phyloP scores from a whole-genome alignment of 352 stramenopile genomes.

The Phytophthora tentaculata region DNA sequence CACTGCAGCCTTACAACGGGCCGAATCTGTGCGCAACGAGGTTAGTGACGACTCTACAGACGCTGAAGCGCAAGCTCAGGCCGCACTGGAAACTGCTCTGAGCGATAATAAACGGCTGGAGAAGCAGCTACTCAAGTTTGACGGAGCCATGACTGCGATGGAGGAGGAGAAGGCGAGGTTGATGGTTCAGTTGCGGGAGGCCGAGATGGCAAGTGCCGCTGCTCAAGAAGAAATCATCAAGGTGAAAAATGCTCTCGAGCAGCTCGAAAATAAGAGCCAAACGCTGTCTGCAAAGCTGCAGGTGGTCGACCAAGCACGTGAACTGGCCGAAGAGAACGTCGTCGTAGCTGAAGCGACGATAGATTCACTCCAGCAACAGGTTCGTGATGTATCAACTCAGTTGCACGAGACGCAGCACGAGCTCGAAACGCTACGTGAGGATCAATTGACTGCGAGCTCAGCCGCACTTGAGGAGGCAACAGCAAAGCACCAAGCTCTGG shows the following conservation, averaged over 20 bases:
- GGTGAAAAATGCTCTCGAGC: slow-evolving; percentile 41
- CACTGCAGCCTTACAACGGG: slow-evolving; percentile 20
- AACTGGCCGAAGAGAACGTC: slow-evolving; percentile 35
- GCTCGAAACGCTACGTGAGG: slow-evolving; percentile 47
- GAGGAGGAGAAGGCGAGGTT: slow-evolving; percentile 59
- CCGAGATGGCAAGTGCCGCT: slow-evolving; percentile 46
- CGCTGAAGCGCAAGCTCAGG: slow-evolving; percentile 29
- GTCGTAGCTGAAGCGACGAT: slow-evolving; percentile 44
- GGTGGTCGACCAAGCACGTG: slow-evolving; percentile 36
- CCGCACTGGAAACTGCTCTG: slow-evolving; percentile 34
- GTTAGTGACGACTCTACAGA: slow-evolving; percentile 26
- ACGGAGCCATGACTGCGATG: slow-evolving; percentile 53
- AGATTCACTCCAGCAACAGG: slow-evolving; percentile 57
- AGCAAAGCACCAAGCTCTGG: slow-evolving; percentile 62
- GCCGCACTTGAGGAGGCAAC: slow-evolving; percentile 52
- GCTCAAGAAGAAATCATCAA: slow-evolving; percentile 41
- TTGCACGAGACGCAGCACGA: slow-evolving; percentile 56
- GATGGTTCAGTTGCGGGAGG: slow-evolving; percentile 46
- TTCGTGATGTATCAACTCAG: slow-evolving; percentile 64
- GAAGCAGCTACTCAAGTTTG: slow-evolving; percentile 50
- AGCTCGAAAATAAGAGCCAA: slow-evolving; percentile 41
- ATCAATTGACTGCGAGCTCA: slow-evolving; percentile 54
- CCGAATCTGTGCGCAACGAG: slow-evolving; percentile 27
- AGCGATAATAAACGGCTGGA: slow-evolving; percentile 48
- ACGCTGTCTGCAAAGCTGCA: slow-evolving; percentile 35